Base-by-base conservation (phyloP, 805 yeast genomes). In the Hanseniaspora meyeri region DNA sequence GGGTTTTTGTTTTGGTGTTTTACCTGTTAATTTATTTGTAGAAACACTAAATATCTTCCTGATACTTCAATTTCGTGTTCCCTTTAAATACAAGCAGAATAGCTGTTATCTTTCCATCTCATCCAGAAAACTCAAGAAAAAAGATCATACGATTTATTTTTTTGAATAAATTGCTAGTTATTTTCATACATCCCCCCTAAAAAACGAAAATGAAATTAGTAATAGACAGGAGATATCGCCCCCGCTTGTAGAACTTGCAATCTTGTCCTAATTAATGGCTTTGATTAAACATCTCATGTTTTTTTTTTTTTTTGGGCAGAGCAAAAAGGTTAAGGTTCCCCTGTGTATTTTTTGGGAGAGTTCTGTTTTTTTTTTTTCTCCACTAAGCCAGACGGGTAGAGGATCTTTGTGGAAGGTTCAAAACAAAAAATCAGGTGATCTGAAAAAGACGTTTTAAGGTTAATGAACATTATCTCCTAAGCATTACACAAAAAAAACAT, bases 271-370 rank as follows among this genome's bases (percentile, higher is more conserved):
- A 16, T 4, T 34, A 17, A 8, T 7, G 1, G 8, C 32, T 34
- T 46, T 46, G 49, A 46, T 46, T 46, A 46, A 46, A 46, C 49
- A 46, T 46, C 49, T 46, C 39, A 20, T 52, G 48, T 16, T 36
- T 39, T 52, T 52, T 52, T 45, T 52, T 51, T 51, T 3, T 27
- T 42, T 24, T 24, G 27, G 27, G 27, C 27, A 24, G 27, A 24
- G 27, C 27, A 20, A 24, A 42, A 42, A 42, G 4, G 6, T 14
- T 14, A 12, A 24, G 32, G 17, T 20, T 42, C 29, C 17, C 5
- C 17, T 36, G n/a, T 12, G 37, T 10, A 34, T 34, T n/a, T n/a
- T n/a, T n/a, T n/a, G n/a, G n/a, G n/a, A n/a, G n/a, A n/a, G n/a
- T n/a, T n/a, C n/a, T n/a, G n/a, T n/a, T n/a, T 36, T 36, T 36